A percentile compares a stretch with the other conserved stretches of the same genome.
Conservation (phyloP, 2,329 filamentous ascomycete genomes). For the Sclerotinia trifoliorum region DNA sequence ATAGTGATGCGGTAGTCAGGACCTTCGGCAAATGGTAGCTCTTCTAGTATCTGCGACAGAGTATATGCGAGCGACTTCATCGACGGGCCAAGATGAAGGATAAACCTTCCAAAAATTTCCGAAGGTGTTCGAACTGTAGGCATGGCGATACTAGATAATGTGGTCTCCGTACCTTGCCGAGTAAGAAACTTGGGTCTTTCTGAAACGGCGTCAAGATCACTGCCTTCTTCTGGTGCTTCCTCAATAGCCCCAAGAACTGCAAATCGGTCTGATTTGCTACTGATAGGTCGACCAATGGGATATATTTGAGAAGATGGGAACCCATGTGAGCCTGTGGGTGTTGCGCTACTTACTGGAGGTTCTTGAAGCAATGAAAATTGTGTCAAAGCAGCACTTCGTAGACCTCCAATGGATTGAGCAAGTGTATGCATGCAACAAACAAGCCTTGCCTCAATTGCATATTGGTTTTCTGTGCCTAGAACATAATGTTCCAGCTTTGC, state of each 20-base stretch:
- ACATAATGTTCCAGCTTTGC: slow-evolving; percentile 88
- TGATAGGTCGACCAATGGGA: slow-evolving; percentile 36
- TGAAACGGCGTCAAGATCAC: slow-evolving; percentile 46
- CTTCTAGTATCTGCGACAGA: slow-evolving; percentile 80
- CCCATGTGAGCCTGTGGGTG: slow-evolving; percentile 22
- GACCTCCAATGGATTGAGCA: slow-evolving; percentile 83
- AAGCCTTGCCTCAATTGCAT: slow-evolving; percentile 73
- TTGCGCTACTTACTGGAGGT: slow-evolving; percentile 31
- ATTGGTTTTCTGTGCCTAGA: slow-evolving; percentile 74
- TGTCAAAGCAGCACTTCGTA: slow-evolving; percentile 84
- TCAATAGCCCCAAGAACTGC: slow-evolving; percentile 59
- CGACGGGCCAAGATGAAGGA: slow-evolving; percentile 81
- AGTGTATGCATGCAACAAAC: slow-evolving; percentile 82
- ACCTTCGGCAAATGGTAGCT: slow-evolving; percentile 74
- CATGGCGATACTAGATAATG: slow-evolving; percentile 32
- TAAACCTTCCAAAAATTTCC: slow-evolving; percentile 91
- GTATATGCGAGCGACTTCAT: slow-evolving; percentile 97
- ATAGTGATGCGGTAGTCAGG: slow-evolving; percentile 68
- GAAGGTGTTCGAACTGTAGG: slow-evolving; percentile 59
- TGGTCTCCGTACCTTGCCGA: slow-evolving; percentile 30
- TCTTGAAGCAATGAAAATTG: slow-evolving; percentile 84
- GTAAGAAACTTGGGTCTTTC: slow-evolving; percentile 18
- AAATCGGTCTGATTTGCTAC: slow-evolving; percentile 47
- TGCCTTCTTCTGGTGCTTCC: slow-evolving; percentile 58
- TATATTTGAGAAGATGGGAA: not conserved